A percentile compares a stretch with the other conserved stretches of the same genome.
These are phyloP conservation scores for Ustilago tritici DNA, from an alignment of 1,284 basidiomycete species.

Conservation along the genomic window DNA sequence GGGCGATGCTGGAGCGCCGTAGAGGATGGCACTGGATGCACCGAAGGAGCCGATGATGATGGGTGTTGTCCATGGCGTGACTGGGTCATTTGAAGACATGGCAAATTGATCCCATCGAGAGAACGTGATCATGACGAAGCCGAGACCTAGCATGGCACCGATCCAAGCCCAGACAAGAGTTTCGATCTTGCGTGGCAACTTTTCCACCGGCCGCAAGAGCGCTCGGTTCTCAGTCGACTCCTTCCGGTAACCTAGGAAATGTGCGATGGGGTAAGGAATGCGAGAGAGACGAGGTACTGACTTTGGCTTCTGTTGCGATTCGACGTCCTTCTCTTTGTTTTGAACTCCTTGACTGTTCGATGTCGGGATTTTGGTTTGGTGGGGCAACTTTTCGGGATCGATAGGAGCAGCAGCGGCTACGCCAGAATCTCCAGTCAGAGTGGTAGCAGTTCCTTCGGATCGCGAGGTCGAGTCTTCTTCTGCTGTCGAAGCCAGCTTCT, in stretches of 20 bases:
- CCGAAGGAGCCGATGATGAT: conserved; percentile 58
- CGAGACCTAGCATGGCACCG: conserved; percentile 46
- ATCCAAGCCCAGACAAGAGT: conserved; percentile 55
- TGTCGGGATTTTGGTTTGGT: neutral
- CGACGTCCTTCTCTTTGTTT: conserved; percentile 29
- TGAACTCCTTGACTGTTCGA: neutral
- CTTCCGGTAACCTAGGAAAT: conserved; percentile 48
- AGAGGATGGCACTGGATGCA: conserved; percentile 54
- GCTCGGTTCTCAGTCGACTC: conserved; percentile 30
- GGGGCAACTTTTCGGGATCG: neutral
- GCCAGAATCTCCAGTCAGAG: conserved; percentile 12
- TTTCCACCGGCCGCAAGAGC: conserved; percentile 35
- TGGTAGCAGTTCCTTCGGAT: conserved; percentile 26
- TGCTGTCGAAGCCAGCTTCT: conserved; percentile 21
- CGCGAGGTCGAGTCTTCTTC: conserved; percentile 19
- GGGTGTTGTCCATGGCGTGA: conserved; percentile 48
- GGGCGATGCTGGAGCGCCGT: conserved; percentile 51
- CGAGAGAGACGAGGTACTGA: conserved; percentile 41
- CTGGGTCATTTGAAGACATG: conserved; percentile 40
- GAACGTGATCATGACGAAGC: conserved; percentile 53
- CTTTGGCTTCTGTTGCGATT: conserved; percentile 31
- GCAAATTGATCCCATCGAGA: conserved; percentile 46
- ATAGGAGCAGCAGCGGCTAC: conserved; percentile 10
- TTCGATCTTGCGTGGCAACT: conserved; percentile 48
- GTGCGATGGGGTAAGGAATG: conserved; percentile 46